Evolutionary conservation across 495 filamentous ascomycete species (phyloP).

Genomic region (Tuber melanosporum): DNA sequence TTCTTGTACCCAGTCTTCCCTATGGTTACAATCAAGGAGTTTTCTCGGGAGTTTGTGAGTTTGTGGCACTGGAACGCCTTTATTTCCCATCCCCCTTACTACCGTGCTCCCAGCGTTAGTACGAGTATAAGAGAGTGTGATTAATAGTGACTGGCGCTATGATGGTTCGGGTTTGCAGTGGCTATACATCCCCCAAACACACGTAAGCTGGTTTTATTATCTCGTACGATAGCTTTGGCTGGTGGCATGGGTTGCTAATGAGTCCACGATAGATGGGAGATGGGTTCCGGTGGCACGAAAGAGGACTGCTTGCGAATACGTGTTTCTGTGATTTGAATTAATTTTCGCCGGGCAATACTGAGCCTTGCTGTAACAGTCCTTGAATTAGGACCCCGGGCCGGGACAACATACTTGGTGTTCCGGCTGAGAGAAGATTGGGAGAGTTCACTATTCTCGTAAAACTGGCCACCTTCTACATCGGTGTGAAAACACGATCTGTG

Average conservation of each 20-base stretch:
- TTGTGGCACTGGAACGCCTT: background rate
- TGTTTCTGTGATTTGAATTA: background rate
- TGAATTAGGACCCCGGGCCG: constrained; percentile 75
- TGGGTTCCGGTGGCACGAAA: constrained; percentile 46
- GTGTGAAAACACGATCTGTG: constrained; percentile 66
- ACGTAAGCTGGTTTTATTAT: constrained; percentile 31
- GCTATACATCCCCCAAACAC: constrained; percentile 45
- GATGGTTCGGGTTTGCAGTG: constrained; percentile 15
- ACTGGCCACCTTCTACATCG: constrained; percentile 65
- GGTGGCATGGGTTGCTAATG: constrained; percentile 20
- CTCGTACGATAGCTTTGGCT: background rate
- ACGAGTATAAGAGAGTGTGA: background rate
- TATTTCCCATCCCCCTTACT: background rate
- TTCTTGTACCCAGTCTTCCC: constrained; percentile 38
- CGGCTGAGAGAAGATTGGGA: constrained; percentile 66
- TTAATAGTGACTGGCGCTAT: background rate
- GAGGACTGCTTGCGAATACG: constrained; percentile 36
- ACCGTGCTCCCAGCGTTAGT: background rate
- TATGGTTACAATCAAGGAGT: constrained; percentile 73
- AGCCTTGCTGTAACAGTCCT: constrained; percentile 52
- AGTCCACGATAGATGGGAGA: constrained; percentile 43
- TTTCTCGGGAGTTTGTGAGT: constrained; percentile 57
- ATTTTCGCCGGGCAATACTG: constrained; percentile 11
- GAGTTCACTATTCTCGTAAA: constrained; percentile 70
- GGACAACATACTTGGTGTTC: constrained; percentile 66